Evolutionary conservation across 306 rosid genomes (phyloP).

Genomic region (Nissolia schottii): DNA sequence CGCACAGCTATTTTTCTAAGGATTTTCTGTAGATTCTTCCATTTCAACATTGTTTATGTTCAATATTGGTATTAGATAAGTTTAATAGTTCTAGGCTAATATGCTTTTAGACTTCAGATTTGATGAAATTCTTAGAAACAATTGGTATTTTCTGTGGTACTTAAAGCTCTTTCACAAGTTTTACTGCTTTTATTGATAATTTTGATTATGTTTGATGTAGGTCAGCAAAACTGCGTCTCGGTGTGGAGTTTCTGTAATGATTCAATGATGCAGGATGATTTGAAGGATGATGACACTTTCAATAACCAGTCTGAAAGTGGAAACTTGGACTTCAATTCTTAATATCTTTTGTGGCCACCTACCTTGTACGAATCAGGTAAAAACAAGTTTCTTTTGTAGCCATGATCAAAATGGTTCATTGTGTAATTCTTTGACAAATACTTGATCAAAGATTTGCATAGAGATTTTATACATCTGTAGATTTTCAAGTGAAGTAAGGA

Average conservation of each 20-base stretch:
- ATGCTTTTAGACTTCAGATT: not conserved
- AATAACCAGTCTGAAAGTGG: slow-evolving; percentile 31
- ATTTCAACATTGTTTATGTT: not conserved
- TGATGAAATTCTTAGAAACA: not conserved
- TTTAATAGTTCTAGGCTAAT: not conserved
- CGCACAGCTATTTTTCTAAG: not conserved
- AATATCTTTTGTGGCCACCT: not conserved
- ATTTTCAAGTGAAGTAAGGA: not conserved
- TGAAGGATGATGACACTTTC: slow-evolving; percentile 14
- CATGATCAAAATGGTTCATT: slow-evolving; percentile 5
- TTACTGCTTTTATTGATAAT: not conserved
- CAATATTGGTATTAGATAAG: not conserved
- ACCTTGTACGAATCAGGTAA: slow-evolving; percentile 9
- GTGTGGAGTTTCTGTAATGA: slow-evolving; percentile 76
- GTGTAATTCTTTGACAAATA: not conserved
- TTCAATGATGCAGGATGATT: slow-evolving; percentile 37
- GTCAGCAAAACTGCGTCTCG: slow-evolving; percentile 74
- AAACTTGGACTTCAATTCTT: slow-evolving; percentile 21
- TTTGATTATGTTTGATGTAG: slow-evolving; percentile 40
- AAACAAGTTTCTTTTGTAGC: not conserved
- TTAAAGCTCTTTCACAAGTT: not conserved
- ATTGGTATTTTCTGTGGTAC: not conserved
- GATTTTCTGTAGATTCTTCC: not conserved
- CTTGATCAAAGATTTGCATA: not conserved
- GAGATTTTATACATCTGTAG: not conserved